phyloP scores from a whole-genome alignment of 2,329 filamentous ascomycete genomes.

The Colletotrichum scovillei region DNA sequence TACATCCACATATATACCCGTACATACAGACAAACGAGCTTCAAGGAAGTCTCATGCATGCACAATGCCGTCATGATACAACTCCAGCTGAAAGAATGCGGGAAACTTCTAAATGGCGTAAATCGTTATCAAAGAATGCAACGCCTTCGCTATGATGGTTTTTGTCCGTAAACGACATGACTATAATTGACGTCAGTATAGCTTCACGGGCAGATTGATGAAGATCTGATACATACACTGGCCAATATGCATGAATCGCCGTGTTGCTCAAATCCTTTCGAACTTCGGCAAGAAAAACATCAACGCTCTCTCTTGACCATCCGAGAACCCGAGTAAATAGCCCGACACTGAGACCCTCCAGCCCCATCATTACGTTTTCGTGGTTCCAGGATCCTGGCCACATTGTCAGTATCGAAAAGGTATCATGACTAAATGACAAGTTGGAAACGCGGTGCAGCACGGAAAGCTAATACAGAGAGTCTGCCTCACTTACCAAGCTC shows the following conservation, averaged over 20 bases:
- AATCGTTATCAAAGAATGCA: background rate
- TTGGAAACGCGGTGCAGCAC: background rate
- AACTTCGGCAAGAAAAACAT: conserved; percentile 41
- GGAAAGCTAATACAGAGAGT: background rate
- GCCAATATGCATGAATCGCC: conserved; percentile 39
- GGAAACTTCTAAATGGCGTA: background rate
- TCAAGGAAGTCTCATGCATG: background rate
- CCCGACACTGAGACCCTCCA: conserved; percentile 42
- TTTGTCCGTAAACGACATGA: conserved; percentile 33
- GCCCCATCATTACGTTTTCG: conserved; percentile 37
- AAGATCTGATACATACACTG: conserved; percentile 10
- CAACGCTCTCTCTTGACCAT: conserved; percentile 40
- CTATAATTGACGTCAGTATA: background rate
- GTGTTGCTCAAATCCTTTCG: conserved; percentile 41
- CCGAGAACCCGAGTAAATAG: conserved; percentile 42
- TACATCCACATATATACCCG: background rate
- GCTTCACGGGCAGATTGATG: too few relatives aligned
- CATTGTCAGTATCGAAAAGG: background rate
- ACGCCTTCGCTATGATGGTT: background rate
- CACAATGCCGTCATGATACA: background rate
- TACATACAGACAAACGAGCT: background rate
- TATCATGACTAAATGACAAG: too few relatives aligned
- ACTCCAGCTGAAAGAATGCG: background rate
- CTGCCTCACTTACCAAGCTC: conserved; percentile 48
- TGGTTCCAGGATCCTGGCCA: conserved; percentile 37